A percentile compares a stretch with the other conserved stretches of the same genome.
phyloP scores from a whole-genome alignment of 2,329 filamentous ascomycete species.

The Xylaria multiplex region DNA sequence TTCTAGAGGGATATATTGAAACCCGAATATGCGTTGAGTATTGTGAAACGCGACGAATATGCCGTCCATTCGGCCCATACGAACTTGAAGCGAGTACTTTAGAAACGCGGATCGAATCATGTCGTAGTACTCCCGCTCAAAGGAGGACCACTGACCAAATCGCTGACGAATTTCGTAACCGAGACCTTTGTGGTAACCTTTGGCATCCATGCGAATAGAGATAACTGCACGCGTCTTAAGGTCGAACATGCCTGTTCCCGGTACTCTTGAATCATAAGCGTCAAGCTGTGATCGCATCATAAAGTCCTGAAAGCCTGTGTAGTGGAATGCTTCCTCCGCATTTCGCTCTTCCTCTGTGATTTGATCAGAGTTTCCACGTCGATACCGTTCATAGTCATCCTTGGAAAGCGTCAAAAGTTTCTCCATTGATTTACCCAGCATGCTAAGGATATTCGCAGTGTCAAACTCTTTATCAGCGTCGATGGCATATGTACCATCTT shows the following conservation, averaged over 20 bases:
- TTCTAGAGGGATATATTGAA: conserved; percentile 87
- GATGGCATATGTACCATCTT: conserved; percentile 89
- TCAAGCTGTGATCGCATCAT: conserved; percentile 96
- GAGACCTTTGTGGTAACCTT: conserved; percentile 75
- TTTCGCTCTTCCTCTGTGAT: conserved; percentile 77
- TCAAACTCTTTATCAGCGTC: conserved; percentile 96
- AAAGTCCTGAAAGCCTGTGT: conserved; percentile 85
- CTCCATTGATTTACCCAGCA: conserved; percentile 95
- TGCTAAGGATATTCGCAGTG: conserved; percentile 83
- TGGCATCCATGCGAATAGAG: conserved; percentile 87
- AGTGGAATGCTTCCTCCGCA: conserved; percentile 84
- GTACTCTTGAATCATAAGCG: conserved; percentile 84
- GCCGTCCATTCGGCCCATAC: conserved; percentile 98
- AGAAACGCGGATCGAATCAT: conserved; percentile 95
- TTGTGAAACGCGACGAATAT: conserved; percentile 99
- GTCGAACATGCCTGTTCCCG: conserved; percentile 94
- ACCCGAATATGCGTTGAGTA: conserved; percentile 92
- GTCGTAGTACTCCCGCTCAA: conserved; percentile 94
- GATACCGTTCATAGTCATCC: conserved; percentile 86
- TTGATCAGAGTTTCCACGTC: conserved; percentile 72
- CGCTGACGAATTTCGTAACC: conserved; percentile 87
- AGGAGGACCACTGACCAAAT: conserved; percentile 87
- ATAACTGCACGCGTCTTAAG: conserved; percentile 94
- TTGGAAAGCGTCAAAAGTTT: conserved; percentile 88
- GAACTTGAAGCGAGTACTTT: conserved; percentile 95